Evolutionary conservation across 2,329 filamentous ascomycete species (phyloP), one percentile per base, ranked within the genome.

Genomic region (Cadophora gregata): DNA sequence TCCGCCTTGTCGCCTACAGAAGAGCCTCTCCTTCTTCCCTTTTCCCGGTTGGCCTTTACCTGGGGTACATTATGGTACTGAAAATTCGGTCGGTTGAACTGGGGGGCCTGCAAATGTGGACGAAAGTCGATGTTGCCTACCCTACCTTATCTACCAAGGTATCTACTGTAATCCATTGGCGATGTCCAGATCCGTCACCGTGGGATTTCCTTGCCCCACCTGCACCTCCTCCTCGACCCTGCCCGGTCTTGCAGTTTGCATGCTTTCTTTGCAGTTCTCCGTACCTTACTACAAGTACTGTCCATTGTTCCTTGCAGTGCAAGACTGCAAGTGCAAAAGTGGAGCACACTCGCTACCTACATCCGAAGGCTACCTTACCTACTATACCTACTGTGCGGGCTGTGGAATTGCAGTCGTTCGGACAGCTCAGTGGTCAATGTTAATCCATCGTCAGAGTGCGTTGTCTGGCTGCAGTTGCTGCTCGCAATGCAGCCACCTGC

Each of bases 1-100:
- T 66, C 62, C 53, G 69, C 61, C 67, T 64, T 51, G 60, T 47
- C 27, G 50, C 66, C 66, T 65, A 25, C 59, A 51, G 55, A 59
- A 70, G 66, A 70, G 69, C 62, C 65, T 64, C 67, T 64, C 25
- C 45, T 47, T 16, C 45, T 16, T 31, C 50, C 19, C 27, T 14
- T 19, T 14, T 24, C 50, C 27, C 12, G 3, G 10, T 51, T 27
- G 24, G 48, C 24, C 29, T 51, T 14, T 12, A 14, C 25, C 24
- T 29, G 24, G 48, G 24, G 27, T 6, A 12, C 19, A 12, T 29
- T 25, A 14, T 53, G 50, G 25, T n/a, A 19, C 27, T 5, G 38
- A 42, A 4, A 27, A 31, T 14, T n/a, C 5, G 10, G 48, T 27
- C 8, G 16, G 8, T 56, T 56, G 31, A 14, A 24, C 16, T 51